Evolutionary conservation across 208 protist genomes (phyloP).

Genomic region (Acanthamoeba lenticulata): DNA sequence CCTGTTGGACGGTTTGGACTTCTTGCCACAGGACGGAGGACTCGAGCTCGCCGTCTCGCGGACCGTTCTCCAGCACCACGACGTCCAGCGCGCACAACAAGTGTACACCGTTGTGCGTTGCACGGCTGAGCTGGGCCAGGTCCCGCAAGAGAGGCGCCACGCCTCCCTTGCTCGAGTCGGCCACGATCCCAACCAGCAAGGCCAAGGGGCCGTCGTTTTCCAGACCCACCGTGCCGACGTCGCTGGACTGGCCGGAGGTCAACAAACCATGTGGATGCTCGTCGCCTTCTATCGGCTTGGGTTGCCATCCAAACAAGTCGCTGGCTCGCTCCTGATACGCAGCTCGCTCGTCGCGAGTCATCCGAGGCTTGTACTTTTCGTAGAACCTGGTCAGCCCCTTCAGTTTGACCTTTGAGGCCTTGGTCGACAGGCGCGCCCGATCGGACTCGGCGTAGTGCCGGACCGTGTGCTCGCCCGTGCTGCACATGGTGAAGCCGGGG

Average conservation of each 20-base stretch:
- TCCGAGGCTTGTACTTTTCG: background rate
- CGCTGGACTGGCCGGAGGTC: background rate
- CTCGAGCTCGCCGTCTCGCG: background rate
- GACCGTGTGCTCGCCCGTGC: background rate
- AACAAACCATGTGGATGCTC: background rate
- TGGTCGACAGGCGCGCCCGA: background rate
- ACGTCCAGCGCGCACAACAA: background rate
- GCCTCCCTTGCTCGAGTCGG: background rate
- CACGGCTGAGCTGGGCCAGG: background rate
- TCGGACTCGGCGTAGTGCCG: background rate
- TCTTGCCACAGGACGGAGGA: background rate
- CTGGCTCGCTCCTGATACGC: background rate
- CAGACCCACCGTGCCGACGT: background rate
- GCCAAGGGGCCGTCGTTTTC: background rate
- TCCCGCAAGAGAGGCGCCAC: background rate
- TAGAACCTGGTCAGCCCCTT: background rate
- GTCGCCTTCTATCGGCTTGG: background rate
- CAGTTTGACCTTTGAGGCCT: background rate
- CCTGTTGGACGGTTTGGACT: background rate
- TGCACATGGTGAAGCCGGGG: background rate
- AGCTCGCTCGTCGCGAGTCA: background rate
- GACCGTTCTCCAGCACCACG: background rate
- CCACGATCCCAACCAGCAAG: background rate
- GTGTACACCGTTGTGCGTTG: background rate
- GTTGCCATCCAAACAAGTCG: background rate